Evolutionary conservation across 1,139 yeast genomes (phyloP).

Genomic region (Pichia sp.): DNA sequence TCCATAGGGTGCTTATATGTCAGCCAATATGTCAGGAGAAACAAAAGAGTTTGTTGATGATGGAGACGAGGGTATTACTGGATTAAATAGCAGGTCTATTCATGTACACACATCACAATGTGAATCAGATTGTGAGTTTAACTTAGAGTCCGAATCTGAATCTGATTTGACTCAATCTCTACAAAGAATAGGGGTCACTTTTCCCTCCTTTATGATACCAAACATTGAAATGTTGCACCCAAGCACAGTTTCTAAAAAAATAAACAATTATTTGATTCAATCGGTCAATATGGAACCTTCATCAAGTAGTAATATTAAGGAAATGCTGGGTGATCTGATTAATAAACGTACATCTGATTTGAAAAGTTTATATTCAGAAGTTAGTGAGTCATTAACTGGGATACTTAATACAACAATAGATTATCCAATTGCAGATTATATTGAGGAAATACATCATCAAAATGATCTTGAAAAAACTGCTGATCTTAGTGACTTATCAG

Average conservation of each 20-base stretch:
- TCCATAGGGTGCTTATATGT: too few relatives aligned
- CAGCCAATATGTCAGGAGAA: too few relatives aligned
- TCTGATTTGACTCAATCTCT: slow-evolving; percentile 35
- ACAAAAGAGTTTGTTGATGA: too few relatives aligned
- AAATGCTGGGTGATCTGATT: slow-evolving; percentile 9
- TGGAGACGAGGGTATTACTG: too few relatives aligned
- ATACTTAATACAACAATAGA: slow-evolving; percentile 44
- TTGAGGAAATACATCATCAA: slow-evolving; percentile 15
- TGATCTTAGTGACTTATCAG: slow-evolving; percentile 3
- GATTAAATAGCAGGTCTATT: too few relatives aligned
- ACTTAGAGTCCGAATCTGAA: slow-evolving; percentile 27
- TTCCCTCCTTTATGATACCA: slow-evolving; percentile 15
- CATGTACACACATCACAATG: too few relatives aligned
- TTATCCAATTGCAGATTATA: slow-evolving; percentile 41
- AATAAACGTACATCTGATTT: slow-evolving; percentile 15
- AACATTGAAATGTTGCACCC: slow-evolving; percentile 10
- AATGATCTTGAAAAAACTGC: background rate
- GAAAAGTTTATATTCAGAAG: slow-evolving; percentile 22
- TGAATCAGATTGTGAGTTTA: slow-evolving; percentile 12
- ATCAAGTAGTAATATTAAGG: slow-evolving; percentile 11
- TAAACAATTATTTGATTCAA: slow-evolving; percentile 12
- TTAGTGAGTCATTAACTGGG: slow-evolving; percentile 47
- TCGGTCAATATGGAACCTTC: slow-evolving; percentile 14
- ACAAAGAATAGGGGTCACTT: slow-evolving; percentile 39
- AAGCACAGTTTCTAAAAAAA: slow-evolving; percentile 5